Evolutionary conservation across 139 green algal genomes (phyloP).

Genomic region (Yamagishiella unicocca): DNA sequence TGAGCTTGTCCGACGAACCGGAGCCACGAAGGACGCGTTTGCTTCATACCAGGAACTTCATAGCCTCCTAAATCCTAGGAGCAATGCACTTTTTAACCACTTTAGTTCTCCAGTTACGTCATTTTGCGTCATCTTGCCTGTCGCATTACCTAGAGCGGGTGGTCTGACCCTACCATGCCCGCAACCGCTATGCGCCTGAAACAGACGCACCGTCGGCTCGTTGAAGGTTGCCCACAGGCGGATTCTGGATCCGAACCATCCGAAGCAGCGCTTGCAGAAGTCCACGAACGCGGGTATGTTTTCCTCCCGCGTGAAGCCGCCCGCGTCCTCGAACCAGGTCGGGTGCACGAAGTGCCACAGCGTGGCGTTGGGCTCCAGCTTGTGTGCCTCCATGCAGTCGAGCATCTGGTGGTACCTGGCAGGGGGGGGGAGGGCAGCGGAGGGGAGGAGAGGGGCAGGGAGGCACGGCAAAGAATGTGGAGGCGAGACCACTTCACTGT

Average conservation of each 20-base stretch:
- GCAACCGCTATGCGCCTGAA: no score
- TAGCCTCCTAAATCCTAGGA: no score
- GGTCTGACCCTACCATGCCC: no score
- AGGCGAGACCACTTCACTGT: neutral
- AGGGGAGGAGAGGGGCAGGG: neutral
- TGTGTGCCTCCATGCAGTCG: constrained; percentile 60
- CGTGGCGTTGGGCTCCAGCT: constrained; percentile 82
- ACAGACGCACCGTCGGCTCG: constrained; percentile 83
- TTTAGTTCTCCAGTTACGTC: no score
- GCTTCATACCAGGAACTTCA: no score
- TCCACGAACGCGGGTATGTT: constrained; percentile 87
- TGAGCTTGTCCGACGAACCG: no score
- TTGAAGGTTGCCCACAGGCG: constrained; percentile 91
- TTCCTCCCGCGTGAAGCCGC: constrained; percentile 78
- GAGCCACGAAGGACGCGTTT: no score
- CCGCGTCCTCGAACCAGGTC: constrained; percentile 85
- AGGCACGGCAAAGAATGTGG: neutral
- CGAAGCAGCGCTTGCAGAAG: constrained; percentile 70
- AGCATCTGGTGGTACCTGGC: constrained; percentile 74
- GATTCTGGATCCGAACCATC: constrained; percentile 72
- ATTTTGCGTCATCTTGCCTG: no score
- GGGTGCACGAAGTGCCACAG: constrained; percentile 92
- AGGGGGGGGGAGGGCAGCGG: neutral
- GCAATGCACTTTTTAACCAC: no score
- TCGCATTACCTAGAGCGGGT: no score